A percentile compares a stretch with the other conserved stretches of the same genome.
These are phyloP conservation scores for Cladosporium sp. DNA, from an alignment of 2,329 filamentous ascomycete genomes.

Conservation along the genomic window DNA sequence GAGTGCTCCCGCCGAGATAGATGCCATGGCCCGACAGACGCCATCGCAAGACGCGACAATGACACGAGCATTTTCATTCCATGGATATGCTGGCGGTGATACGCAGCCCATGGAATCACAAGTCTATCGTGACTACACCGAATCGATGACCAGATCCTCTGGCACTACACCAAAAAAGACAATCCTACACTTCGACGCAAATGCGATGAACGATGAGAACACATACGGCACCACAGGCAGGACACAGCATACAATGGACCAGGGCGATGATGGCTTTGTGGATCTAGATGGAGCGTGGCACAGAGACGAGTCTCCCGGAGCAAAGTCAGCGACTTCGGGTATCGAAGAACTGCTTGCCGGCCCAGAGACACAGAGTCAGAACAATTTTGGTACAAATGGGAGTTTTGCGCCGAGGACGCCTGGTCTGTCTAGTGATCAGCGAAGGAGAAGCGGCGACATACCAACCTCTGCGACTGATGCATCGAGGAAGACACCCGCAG, in stretches of 20 bases:
- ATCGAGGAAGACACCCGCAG: constrained; percentile 40
- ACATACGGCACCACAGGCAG: constrained; percentile 16
- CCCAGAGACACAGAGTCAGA: constrained; percentile 29
- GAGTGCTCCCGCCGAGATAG: constrained; percentile 24
- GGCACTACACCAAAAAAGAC: constrained; percentile 25
- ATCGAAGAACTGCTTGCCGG: constrained; percentile 29
- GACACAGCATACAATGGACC: constrained; percentile 23
- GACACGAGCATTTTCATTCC: constrained; percentile 37
- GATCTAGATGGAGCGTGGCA: constrained; percentile 33
- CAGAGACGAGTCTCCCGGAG: constrained; percentile 20
- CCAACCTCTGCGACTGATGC: constrained; percentile 44
- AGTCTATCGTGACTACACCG: constrained; percentile 44
- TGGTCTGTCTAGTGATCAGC: constrained; percentile 42
- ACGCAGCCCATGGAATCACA: constrained; percentile 51
- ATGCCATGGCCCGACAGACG: constrained; percentile 25
- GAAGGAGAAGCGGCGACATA: constrained; percentile 41
- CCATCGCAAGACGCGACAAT: constrained; percentile 24
- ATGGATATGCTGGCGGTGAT: constrained; percentile 42
- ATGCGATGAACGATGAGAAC: constrained; percentile 17
- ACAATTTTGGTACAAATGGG: constrained; percentile 3
- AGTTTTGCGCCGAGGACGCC: constrained; percentile 42
- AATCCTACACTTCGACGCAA: constrained; percentile 17
- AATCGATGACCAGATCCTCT: constrained; percentile 31
- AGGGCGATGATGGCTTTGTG: constrained; percentile 36
- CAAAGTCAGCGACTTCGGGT: constrained; percentile 24